Percentiles rank a stretch among this genome's conserved stretches.
Conservation (phyloP, 2,329 filamentous ascomycete species). For the Alternaria consortialis region DNA sequence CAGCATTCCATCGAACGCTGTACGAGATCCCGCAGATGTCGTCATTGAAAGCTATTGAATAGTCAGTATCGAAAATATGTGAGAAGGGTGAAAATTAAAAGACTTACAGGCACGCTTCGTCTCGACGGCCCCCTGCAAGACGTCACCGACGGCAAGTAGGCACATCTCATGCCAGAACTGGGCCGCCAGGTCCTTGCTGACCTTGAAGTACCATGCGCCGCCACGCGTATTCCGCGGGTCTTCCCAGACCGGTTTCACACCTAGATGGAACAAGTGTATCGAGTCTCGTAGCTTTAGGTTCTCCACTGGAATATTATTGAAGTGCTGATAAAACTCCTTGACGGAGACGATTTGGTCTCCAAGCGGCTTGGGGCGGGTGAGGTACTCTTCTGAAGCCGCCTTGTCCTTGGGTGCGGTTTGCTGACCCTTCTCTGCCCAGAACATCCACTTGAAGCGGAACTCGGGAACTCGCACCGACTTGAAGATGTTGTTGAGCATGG, state of each 20-base stretch:
- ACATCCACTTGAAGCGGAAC: slow-evolving; percentile 62
- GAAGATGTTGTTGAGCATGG: slow-evolving; percentile 67
- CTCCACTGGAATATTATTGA: slow-evolving; percentile 78
- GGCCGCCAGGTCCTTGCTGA: slow-evolving; percentile 75
- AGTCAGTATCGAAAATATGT: background rate
- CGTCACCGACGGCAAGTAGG: slow-evolving; percentile 83
- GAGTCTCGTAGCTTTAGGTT: slow-evolving; percentile 72
- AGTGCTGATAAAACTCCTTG: slow-evolving; percentile 60
- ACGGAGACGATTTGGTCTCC: slow-evolving; percentile 57
- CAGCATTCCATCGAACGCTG: slow-evolving; percentile 86
- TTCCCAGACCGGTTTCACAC: slow-evolving; percentile 84
- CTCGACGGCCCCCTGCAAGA: slow-evolving; percentile 76
- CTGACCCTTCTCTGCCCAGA: slow-evolving; percentile 59
- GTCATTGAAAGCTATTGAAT: slow-evolving; percentile 66
- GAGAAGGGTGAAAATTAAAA: background rate
- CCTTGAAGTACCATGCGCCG: slow-evolving; percentile 91
- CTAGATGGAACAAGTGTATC: slow-evolving; percentile 82
- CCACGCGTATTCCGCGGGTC: slow-evolving; percentile 86
- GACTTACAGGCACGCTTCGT: slow-evolving; percentile 65
- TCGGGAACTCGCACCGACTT: slow-evolving; percentile 59
- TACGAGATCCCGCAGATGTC: slow-evolving; percentile 87
- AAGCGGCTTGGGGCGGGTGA: slow-evolving; percentile 57
- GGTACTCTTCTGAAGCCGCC: slow-evolving; percentile 49
- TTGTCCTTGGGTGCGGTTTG: slow-evolving; percentile 36
- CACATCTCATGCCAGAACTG: slow-evolving; percentile 85